Conservation (phyloP, 2,329 filamentous ascomycete genomes). For the Aspergillus pseudoterreus region DNA sequence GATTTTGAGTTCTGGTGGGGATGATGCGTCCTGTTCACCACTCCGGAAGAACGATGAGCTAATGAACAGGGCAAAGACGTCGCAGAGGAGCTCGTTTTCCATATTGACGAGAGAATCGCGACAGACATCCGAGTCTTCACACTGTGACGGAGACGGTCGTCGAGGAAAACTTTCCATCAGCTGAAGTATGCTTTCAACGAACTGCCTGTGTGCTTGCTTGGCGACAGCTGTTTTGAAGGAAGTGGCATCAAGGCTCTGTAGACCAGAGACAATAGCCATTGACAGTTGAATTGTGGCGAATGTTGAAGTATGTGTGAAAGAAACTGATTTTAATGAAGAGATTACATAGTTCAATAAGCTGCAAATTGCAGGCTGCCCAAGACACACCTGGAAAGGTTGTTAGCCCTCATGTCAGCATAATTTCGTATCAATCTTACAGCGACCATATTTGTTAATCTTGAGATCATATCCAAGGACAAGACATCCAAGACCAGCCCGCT, state of each 20-base stretch:
- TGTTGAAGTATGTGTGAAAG: not conserved
- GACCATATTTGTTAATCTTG: slow-evolving; percentile 33
- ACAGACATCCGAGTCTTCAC: slow-evolving; percentile 19
- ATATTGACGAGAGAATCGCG: slow-evolving; percentile 9
- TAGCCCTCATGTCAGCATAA: slow-evolving; percentile 6
- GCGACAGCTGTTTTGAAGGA: slow-evolving; percentile 7
- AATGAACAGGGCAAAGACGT: slow-evolving; percentile 24
- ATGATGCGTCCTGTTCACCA: slow-evolving; percentile 1
- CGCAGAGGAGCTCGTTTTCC: slow-evolving; percentile 25
- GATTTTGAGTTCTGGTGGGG: slow-evolving; percentile 6
- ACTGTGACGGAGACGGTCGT: slow-evolving; percentile 12
- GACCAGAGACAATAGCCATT: slow-evolving; percentile 19
- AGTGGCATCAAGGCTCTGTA: slow-evolving; percentile 15
- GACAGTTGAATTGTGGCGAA: slow-evolving; percentile 21
- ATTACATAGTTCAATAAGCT: slow-evolving; percentile 21
- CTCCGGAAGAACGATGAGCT: slow-evolving; percentile 12
- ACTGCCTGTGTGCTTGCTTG: slow-evolving; percentile 11
- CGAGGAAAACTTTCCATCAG: slow-evolving; percentile 21
- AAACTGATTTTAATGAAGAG: slow-evolving; percentile 15
- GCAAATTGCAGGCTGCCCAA: slow-evolving; percentile 18
- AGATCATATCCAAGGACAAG: slow-evolving; percentile 20
- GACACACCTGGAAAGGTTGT: slow-evolving; percentile 13
- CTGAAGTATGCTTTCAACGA: slow-evolving; percentile 13
- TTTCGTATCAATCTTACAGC: slow-evolving; percentile 28
- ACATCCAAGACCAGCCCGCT: slow-evolving; percentile 16